Evolutionary conservation across 495 filamentous ascomycete species (phyloP).

Genomic region (Talaromyces nanjingensis): DNA sequence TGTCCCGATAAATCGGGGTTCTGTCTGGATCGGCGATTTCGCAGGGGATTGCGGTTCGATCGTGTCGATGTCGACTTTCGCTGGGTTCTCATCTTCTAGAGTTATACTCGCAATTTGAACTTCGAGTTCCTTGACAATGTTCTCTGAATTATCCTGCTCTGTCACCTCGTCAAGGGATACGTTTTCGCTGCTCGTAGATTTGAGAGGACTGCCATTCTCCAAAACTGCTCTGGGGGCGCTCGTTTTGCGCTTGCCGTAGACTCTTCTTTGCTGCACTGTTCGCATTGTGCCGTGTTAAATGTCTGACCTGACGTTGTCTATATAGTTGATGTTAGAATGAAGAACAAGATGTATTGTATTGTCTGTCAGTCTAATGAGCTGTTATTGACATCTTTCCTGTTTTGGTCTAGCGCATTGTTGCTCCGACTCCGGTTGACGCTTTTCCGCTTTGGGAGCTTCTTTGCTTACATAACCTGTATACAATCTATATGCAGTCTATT

Average conservation of each 20-base stretch:
- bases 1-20: background rate
- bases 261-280: slow-evolving; percentile 24
- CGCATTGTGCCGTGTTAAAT: slow-evolving; percentile 17
- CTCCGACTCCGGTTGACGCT: slow-evolving; percentile 7
- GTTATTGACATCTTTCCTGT: slow-evolving; percentile 26
- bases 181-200: background rate
- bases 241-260: slow-evolving; percentile 37
- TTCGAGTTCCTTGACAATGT: slow-evolving; percentile 21
- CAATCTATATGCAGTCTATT: background rate
- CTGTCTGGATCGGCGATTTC: background rate
- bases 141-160: background rate
- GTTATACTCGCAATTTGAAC: slow-evolving; percentile 27
- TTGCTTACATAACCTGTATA: background rate
- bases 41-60: background rate
- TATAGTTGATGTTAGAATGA: background rate
- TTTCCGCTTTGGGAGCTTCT: background rate
- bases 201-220: slow-evolving; percentile 29
- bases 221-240: slow-evolving; percentile 37
- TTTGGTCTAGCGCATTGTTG: slow-evolving; percentile 22
- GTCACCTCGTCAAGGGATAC: slow-evolving; percentile 4
- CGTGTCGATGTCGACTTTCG: background rate
- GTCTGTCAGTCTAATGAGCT: background rate
- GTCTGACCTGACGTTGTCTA: background rate
- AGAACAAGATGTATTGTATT: background rate
- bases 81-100: slow-evolving; percentile 16